phyloP scores from a whole-genome alignment of 345 rosid species.

The Lepidium africanum region DNA sequence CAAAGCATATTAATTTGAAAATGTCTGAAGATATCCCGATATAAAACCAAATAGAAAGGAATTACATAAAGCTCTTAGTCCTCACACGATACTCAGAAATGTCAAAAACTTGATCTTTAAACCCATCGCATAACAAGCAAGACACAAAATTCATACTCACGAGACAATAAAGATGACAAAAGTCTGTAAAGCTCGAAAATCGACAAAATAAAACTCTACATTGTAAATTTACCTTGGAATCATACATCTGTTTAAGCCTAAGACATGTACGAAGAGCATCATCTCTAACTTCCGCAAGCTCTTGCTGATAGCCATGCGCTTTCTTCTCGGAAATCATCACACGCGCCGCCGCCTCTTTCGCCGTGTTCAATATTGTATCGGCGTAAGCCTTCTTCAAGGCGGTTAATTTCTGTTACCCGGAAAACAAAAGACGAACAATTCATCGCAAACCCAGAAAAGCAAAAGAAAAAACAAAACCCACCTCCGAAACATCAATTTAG shows the following conservation, averaged over 20 bases:
- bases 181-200: neutral
- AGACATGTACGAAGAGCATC: slow-evolving; percentile 70
- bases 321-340: slow-evolving; percentile 77
- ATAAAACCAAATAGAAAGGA: neutral
- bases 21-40: neutral
- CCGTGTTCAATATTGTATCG: slow-evolving; percentile 75
- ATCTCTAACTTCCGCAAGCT: slow-evolving; percentile 59
- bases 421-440: slow-evolving; percentile 8
- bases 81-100: neutral
- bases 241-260: slow-evolving; percentile 76
- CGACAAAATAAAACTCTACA: neutral
- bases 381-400: slow-evolving; percentile 97
- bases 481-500: neutral
- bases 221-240: slow-evolving; percentile 52
- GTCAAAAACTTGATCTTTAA: neutral
- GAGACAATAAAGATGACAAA: neutral
- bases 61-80: neutral
- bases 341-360: slow-evolving; percentile 91
- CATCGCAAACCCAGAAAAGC: slow-evolving; percentile 17
- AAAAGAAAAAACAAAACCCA: slow-evolving; percentile 19
- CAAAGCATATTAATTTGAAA: neutral
- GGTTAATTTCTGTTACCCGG: slow-evolving; percentile 48
- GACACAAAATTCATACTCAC: neutral
- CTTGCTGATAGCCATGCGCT: slow-evolving; percentile 56
- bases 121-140: neutral